Evolutionary conservation across 345 rosid genomes (phyloP), one percentile per base, ranked within the genome.

Genomic region (Trapa incisa): DNA sequence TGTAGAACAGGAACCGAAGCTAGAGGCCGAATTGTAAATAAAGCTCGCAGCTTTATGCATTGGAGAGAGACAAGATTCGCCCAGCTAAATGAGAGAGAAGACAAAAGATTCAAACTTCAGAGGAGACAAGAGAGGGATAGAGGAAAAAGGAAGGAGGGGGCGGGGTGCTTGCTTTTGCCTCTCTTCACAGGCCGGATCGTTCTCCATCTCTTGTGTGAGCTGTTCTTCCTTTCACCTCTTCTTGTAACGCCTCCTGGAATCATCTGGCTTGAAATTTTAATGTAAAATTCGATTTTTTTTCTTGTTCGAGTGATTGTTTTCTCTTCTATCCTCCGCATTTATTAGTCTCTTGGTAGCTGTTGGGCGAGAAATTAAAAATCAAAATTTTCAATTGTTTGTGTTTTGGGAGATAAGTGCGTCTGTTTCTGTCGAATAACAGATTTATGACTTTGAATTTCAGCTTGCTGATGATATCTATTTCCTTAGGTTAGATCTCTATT

Each of bases 1-100:
- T 58, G 63, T 32, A 32, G 8, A 54, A 54, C 60, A 54, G 60
- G 10, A 54, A 58, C 63, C 63, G 35, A 32, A 58, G 37, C 38
- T 17, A 58, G 4, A 58, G 63, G 63, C 63, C 32, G 37, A 58
- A 58, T 29, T 32, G 48, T 56, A 6, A 53, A 53, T 67, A 67
- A 67, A 67, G 70, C 70, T 67, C 70, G 14, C 48, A 15, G 62
- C 60, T 67, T 67, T 38, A 2, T 32, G 38, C 63, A 7, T 56
- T 37, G 60, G 70, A 53, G 47, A 37, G 70, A 67, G 70, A 53
- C 57, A 67, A 58, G 63, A 58, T 58, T 58, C 63, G 63, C 63
- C 38, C 63, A 58, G 63, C 63, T 58, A 10, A 67, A 56, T 16
- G 62, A 67, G 70, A 67, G 70, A 67, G 62, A 35, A 54, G 45